A percentile compares a stretch with the other conserved stretches of the same genome.
Conservation (phyloP, 116 monocot species). For the Phalaenopsis hybrid region DNA sequence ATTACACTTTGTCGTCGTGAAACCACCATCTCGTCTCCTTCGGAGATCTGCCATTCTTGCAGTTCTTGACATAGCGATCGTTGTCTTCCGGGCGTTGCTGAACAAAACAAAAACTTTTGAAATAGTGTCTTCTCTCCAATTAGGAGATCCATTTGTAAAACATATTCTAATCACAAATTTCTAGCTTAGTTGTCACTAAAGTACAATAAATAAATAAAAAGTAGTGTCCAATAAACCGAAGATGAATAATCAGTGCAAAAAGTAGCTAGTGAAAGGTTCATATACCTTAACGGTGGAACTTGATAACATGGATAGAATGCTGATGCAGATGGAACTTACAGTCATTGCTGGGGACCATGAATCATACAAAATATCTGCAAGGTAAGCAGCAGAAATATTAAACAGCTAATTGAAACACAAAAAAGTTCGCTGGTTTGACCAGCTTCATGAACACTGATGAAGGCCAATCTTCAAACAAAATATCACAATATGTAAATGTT, state of each 20-base stretch:
- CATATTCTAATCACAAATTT: no score
- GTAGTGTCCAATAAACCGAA: background rate
- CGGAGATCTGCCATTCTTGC: conserved; percentile 93
- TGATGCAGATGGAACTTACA: conserved; percentile 86
- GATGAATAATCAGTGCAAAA: background rate
- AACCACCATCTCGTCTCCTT: conserved; percentile 99
- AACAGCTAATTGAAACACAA: no score
- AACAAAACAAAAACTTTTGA: conserved; percentile 1
- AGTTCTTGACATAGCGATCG: conserved; percentile 97
- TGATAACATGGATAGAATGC: conserved; percentile 90
- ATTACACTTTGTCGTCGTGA: conserved; percentile 93
- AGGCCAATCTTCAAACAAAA: no score
- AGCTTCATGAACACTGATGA: no score
- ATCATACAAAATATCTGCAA: conserved; percentile 83
- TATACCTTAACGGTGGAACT: conserved; percentile 79
- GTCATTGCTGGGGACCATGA: conserved; percentile 99
- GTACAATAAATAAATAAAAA: no score
- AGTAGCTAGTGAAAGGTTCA: background rate
- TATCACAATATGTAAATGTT: no score
- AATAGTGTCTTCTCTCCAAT: no score
- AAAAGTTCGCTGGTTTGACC: no score
- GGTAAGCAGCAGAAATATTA: no score
- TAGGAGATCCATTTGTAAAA: no score
- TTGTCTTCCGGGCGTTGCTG: conserved; percentile 98
- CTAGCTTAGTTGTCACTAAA: no score